Base-by-base conservation (phyloP, 2,329 filamentous ascomycete genomes). In the Chalaropsis ovoidea region DNA sequence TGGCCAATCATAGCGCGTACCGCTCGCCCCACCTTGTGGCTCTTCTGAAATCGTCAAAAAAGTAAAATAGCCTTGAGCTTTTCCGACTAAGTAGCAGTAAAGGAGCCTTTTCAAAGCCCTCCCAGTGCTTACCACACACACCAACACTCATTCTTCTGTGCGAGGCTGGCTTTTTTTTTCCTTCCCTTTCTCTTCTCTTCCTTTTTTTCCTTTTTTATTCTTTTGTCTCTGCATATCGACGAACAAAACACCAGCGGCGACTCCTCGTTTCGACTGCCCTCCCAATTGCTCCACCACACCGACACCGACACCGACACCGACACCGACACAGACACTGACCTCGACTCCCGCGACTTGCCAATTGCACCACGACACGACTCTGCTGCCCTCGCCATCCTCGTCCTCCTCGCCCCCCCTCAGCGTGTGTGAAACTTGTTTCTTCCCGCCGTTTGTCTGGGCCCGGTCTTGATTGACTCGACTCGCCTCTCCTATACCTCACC, bases 41-140 rank as follows among this genome's bases (percentile, higher is more conserved):
- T 58, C 54, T 58, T 58, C 13, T 39, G 15, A 58, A 58, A 58
- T 58, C 54, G 54, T 58, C 54, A 58, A 39, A 58, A 58, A 58
- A 58, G 54, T 58, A 58, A 58, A 58, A 58, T 58, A 58, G 31
- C 54, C 54, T 58, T 58, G 54, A 58, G 54, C 54, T 58, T 13
- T 58, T 58, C 54, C 54, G 11, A 39, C 54, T 27, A 39, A 35
- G 54, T 8, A 58, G 54, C 11, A 39, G 35, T 39, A 58, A 58
- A 58, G 54, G 54, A 58, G 54, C 24, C 24, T 22, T 7, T 56
- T 35, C 54, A 58, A 58, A 35, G 24, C 54, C 54, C n/a, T 39
- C 31, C 31, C 27, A 39, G 27, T 39, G 54, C 31, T 39, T 39
- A 22, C 24, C 52, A 49, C 47, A 49, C 47, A 15, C 19, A 52